Evolutionary conservation across 306 rosid genomes (phyloP).

Genomic region (Bauhinia variegata): DNA sequence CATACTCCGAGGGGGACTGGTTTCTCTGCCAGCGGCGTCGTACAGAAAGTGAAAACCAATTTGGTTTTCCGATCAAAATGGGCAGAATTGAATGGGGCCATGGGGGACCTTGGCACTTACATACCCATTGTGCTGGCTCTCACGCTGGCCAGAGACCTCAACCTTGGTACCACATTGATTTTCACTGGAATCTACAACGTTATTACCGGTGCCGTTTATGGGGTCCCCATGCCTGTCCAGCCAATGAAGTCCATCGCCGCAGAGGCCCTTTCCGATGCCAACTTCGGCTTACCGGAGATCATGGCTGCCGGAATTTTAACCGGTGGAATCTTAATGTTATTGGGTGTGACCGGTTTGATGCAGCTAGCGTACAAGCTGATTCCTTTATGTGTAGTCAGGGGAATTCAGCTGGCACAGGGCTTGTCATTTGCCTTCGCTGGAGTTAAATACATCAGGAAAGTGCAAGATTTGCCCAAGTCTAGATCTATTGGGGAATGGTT

Average conservation of each 20-base stretch:
- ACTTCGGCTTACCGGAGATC: constrained; percentile 63
- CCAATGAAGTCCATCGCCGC: constrained; percentile 89
- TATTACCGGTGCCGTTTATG: constrained; percentile 71
- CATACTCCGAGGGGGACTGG: neutral
- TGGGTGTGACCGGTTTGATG: constrained; percentile 72
- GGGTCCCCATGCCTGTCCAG: constrained; percentile 88
- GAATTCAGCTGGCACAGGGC: constrained; percentile 79
- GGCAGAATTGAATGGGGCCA: constrained; percentile 77
- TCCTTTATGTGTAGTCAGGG: constrained; percentile 68
- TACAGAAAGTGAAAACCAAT: constrained; percentile 49
- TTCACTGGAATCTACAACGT: constrained; percentile 72
- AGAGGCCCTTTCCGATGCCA: constrained; percentile 54
- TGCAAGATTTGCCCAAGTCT: constrained; percentile 58
- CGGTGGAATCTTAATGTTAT: constrained; percentile 50
- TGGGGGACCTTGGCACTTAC: constrained; percentile 83
- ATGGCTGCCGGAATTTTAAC: constrained; percentile 79
- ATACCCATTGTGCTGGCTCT: constrained; percentile 75
- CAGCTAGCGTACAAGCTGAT: constrained; percentile 55
- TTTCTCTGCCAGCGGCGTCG: constrained; percentile 20
- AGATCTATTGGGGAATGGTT: constrained; percentile 55
- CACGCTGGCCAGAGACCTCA: constrained; percentile 59
- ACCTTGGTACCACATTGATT: constrained; percentile 76
- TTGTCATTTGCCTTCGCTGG: constrained; percentile 72
- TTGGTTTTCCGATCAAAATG: constrained; percentile 57
- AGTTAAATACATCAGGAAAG: constrained; percentile 55